Conservation (phyloP, 2,329 filamentous ascomycete genomes). For the Fusarium nisikadoi region DNA sequence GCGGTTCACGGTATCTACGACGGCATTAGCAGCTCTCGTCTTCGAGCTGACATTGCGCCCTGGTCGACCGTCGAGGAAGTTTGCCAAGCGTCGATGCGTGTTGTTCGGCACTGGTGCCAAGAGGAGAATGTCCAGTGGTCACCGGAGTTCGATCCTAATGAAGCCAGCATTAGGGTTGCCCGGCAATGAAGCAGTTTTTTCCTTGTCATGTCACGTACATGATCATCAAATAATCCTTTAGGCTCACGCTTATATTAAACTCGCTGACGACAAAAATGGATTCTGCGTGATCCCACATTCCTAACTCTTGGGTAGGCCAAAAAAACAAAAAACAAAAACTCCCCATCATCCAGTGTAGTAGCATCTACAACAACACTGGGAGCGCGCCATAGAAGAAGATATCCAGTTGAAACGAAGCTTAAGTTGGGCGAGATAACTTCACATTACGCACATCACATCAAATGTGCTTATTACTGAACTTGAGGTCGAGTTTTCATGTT, state of each 20-base stretch:
- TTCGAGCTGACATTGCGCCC: slow-evolving; percentile 50
- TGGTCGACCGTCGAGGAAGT: slow-evolving; percentile 60
- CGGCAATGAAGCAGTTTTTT: slow-evolving; percentile 4
- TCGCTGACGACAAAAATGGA: neutral
- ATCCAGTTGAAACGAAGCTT: neutral
- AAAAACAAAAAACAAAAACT: neutral
- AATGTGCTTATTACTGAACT: neutral
- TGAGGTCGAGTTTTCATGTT: neutral
- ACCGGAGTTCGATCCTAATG: slow-evolving; percentile 49
- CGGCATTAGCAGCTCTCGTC: slow-evolving; percentile 43
- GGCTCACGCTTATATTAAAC: slow-evolving; percentile 9
- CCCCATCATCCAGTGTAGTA: neutral
- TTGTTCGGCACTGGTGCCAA: slow-evolving; percentile 57
- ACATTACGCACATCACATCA: neutral
- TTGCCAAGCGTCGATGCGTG: slow-evolving; percentile 51
- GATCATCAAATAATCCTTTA: neutral
- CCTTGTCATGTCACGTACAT: neutral
- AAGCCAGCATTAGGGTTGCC: slow-evolving; percentile 32
- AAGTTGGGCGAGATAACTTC: neutral
- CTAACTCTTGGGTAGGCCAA: neutral
- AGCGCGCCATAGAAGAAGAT: neutral
- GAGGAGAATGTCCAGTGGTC: slow-evolving; percentile 59
- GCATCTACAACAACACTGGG: neutral
- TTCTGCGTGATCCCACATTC: neutral
- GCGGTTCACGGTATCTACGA: slow-evolving; percentile 47